A percentile compares a stretch with the other conserved stretches of the same genome.
phyloP scores from a whole-genome alignment of 768 basidiomycete species.

The Royoungia palumana region DNA sequence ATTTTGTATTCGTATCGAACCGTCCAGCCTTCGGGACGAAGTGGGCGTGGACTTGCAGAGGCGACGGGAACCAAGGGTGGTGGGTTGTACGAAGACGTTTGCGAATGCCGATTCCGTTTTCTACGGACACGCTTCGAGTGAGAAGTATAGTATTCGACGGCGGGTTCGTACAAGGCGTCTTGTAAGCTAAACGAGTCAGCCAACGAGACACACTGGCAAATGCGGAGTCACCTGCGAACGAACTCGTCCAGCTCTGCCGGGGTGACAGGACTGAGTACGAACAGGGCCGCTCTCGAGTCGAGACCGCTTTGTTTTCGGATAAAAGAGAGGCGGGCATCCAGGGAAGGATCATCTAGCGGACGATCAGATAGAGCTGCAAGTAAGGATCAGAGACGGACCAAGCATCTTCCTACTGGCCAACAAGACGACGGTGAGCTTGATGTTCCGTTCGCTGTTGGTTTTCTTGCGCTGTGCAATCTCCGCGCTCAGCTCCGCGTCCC shows the following conservation, averaged over 20 bases:
- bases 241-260: conserved; percentile 86
- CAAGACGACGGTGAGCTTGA: conserved; percentile 93
- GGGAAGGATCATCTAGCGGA: conserved; percentile 69
- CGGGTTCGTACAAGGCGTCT: conserved; percentile 83
- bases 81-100: conserved; percentile 46
- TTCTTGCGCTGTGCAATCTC: conserved; percentile 82
- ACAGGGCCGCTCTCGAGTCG: conserved; percentile 88
- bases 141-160: conserved; percentile 88
- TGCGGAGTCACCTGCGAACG: conserved; percentile 59
- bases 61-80: conserved; percentile 48
- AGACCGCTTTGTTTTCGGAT: conserved; percentile 86
- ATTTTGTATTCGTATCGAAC: conserved; percentile 98
- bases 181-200: conserved; percentile 56
- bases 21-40: conserved; percentile 89
- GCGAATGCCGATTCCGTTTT: conserved; percentile 83
- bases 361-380: background rate
- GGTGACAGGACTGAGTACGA: conserved; percentile 91
- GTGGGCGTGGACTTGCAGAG: conserved; percentile 43
- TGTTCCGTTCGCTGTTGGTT: conserved; percentile 74
- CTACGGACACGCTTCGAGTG: conserved; percentile 90
- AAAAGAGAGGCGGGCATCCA: conserved; percentile 81
- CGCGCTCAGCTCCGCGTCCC: conserved; percentile 73
- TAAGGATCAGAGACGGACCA: conserved; percentile 45
- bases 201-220: background rate
- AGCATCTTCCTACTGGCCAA: conserved; percentile 86